Percentiles rank a stretch among this genome's conserved stretches.
Conservation (phyloP, 176 grass and related monocot genomes). For the Juncus effusus region DNA sequence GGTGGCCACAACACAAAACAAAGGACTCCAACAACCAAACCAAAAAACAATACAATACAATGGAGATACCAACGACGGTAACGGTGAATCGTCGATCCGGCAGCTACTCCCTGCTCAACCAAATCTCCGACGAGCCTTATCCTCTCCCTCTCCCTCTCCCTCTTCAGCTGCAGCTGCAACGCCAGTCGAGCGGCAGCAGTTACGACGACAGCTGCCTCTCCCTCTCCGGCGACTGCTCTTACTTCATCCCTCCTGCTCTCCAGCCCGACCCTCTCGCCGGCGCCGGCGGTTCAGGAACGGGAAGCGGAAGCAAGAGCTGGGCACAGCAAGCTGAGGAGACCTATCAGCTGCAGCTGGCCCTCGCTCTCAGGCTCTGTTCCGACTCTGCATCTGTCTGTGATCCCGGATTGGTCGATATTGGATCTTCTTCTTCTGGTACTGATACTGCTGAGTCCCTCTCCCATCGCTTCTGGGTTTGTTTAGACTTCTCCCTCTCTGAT, state of each 20-base stretch:
- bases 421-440: neutral
- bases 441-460: slow-evolving; percentile 51
- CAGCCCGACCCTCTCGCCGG: slow-evolving; percentile 8
- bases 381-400: slow-evolving; percentile 65
- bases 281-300: neutral
- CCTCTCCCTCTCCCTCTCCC: slow-evolving; percentile 48
- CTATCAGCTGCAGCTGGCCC: slow-evolving; percentile 89
- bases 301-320: slow-evolving; percentile 67
- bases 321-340: slow-evolving; percentile 98
- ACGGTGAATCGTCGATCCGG: slow-evolving; percentile 1
- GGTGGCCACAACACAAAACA: neutral
- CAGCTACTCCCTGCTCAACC: slow-evolving; percentile 11
- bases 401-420: slow-evolving; percentile 66
- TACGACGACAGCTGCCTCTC: slow-evolving; percentile 82
- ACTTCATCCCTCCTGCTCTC: slow-evolving; percentile 25
- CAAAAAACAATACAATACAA: neutral
- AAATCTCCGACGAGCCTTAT: slow-evolving; percentile 22
- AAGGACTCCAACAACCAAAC: neutral
- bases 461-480: slow-evolving; percentile 76
- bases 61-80: neutral
- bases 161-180: slow-evolving; percentile 66
- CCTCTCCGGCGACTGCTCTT: slow-evolving; percentile 60
- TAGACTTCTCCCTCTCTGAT: neutral
- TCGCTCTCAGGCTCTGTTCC: slow-evolving; percentile 86
- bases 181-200: slow-evolving; percentile 95